Evolutionary conservation across 306 rosid species (phyloP), one percentile per base, ranked within the genome.

Genomic region (Casuarina equisetifolia): DNA sequence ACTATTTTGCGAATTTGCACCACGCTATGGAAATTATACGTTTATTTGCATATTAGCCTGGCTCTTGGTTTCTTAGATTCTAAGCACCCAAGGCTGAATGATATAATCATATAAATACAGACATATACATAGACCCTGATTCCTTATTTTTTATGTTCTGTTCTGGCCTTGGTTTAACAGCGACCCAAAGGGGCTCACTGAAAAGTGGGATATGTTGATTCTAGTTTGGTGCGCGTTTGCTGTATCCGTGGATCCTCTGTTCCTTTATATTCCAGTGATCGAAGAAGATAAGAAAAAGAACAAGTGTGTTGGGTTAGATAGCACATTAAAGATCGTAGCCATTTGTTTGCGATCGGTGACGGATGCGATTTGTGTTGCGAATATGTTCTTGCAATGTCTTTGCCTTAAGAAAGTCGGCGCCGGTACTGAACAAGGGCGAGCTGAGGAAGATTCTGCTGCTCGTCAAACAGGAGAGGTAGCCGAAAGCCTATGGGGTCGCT

Each of bases 221-320:
- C 94, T 94, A 58, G 69, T 92, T 72, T 87, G 90, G 6, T 94
- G 97, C 74, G 81, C 90, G 58, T 73, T 94, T 76, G 92, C 98
- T 32, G 93, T 91, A 69, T 94, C 98, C 17, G 74, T 94, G 19
- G 98, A 92, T 76, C 98, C 98, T 71, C 76, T 92, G 89, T 92
- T 94, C 89, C 89, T 94, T 59, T 94, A 92, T 57, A 82, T 88
- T 62, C 98, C 97, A 11, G 91, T 91, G 84, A 85, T 94, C 70
- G 81, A 94, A 64, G 88, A 88, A 82, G 66, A 8, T 7, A 80
- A 25, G 32, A 25, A 25, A 25, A 25, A 25, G 32, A 25, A 70
- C 19, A 92, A 86, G 82, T 94, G 98, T 43, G 89, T 94, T 70
- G 82, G 55, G 63, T 77, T 87, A 79, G 96, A 94, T 84, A 61